Conservation (phyloP, 2,329 filamentous ascomycete species). For the Colletotrichum eleusines region DNA sequence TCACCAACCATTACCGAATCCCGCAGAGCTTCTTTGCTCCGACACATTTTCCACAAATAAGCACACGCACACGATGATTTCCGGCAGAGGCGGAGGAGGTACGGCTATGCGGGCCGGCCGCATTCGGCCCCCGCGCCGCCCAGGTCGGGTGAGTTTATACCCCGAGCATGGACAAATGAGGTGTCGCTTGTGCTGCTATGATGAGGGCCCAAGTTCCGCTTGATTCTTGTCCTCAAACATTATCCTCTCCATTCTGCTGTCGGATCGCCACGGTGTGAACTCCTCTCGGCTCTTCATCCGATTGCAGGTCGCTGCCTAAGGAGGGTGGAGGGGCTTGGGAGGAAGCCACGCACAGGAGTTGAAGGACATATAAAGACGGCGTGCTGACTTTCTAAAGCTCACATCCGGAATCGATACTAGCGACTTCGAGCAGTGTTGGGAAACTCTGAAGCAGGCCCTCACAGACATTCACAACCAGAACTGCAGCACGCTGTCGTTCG, state of each 20-base stretch:
- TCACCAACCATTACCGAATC: neutral
- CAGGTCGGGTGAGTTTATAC: slow-evolving; percentile 54
- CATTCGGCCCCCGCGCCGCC: slow-evolving; percentile 59
- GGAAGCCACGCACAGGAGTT: neutral
- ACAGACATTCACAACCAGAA: slow-evolving; percentile 92
- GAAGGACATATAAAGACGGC: slow-evolving; percentile 1
- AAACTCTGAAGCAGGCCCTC: slow-evolving; percentile 79
- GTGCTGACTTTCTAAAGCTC: slow-evolving; percentile 21
- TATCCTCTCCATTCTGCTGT: neutral
- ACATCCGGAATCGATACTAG: slow-evolving; percentile 61
- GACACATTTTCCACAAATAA: neutral
- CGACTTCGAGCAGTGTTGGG: slow-evolving; percentile 91
- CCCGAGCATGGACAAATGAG: slow-evolving; percentile 23
- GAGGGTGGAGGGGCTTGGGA: neutral
- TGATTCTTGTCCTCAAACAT: too few species aligned
- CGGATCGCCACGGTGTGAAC: neutral
- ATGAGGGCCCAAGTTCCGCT: neutral
- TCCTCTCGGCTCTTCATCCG: too few species aligned
- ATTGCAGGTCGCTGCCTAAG: neutral
- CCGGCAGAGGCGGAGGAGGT: slow-evolving; percentile 58
- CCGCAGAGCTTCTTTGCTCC: neutral
- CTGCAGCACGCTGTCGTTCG: slow-evolving; percentile 90
- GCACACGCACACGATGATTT: slow-evolving; percentile 56
- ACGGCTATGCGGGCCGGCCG: slow-evolving; percentile 53
- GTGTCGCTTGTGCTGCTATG: neutral